Conservation (phyloP, 2,329 filamentous ascomycete species). For the Atkinsonella hypoxylon region DNA sequence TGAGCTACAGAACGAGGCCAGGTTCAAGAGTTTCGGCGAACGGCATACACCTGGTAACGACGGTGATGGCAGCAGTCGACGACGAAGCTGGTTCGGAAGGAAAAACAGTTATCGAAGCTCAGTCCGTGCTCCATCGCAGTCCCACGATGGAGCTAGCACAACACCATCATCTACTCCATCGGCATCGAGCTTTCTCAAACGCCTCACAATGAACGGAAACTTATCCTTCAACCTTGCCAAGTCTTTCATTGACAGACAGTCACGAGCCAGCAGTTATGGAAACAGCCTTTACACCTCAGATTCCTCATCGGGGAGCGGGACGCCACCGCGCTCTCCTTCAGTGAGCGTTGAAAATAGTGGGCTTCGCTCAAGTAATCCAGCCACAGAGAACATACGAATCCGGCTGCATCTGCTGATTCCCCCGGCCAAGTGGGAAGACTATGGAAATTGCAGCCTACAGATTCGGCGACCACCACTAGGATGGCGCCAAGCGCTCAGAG, state of each 20-base stretch:
- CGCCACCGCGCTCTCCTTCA: conserved; percentile 44
- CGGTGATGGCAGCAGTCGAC: conserved; percentile 32
- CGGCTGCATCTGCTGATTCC: conserved; percentile 71
- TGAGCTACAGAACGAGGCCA: conserved; percentile 52
- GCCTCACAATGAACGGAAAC: conserved; percentile 59
- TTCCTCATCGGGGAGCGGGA: conserved; percentile 37
- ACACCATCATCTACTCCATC: conserved; percentile 48
- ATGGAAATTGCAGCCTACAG: conserved; percentile 72
- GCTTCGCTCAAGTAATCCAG: conserved; percentile 50
- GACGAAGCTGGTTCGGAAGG: conserved; percentile 47
- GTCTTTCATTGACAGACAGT: conserved; percentile 55
- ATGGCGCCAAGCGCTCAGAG: conserved; percentile 44
- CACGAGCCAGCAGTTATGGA: conserved; percentile 36
- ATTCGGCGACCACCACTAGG: conserved; percentile 64
- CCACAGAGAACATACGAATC: conserved; percentile 61
- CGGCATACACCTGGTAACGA: conserved; percentile 36
- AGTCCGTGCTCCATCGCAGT: conserved; percentile 49
- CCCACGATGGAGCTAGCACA: conserved; percentile 63
- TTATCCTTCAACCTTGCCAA: conserved; percentile 69
- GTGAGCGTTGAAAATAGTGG: conserved; percentile 41
- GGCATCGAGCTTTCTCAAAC: conserved; percentile 68
- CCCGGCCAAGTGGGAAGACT: conserved; percentile 77
- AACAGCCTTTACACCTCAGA: conserved; percentile 51
- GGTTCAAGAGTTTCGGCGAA: conserved; percentile 59
- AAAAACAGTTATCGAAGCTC: conserved; percentile 55